Evolutionary conservation across 805 yeast genomes (phyloP), one percentile per base, ranked within the genome.

Genomic region (Metschnikowia colocasiae): DNA sequence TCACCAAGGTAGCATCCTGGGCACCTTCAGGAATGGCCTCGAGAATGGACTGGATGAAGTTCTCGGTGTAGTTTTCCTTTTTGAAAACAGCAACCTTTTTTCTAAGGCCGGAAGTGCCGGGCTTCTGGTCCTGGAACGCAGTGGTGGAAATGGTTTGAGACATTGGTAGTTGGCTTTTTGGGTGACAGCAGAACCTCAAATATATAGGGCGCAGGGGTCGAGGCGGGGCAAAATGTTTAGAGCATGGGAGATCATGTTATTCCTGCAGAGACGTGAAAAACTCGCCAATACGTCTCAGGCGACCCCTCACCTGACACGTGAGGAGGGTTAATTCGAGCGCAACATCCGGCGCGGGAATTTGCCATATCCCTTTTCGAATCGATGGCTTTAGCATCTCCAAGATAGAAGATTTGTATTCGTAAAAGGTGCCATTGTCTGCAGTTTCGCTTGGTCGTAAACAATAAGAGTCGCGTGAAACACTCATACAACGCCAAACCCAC

Each of bases 101-200:
- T 61, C 99, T 81, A 41, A 92, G 80, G 20, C 99, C 99, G 6
- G 98, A 92, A 19, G 99, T 92, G 31, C 99, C 99, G 10, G 99
- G 98, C 65, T 91, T 94, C 67, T 92, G 99, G 70, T 91, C 99
- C 36, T 69, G 75, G 67, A 80, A 92, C 0, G 96, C 83, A 10
- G 77, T 81, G 19, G 98, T 91, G 32, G 77, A 62, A 36, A 87
- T 53, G 15, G 58, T 40, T 31, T 50, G 52, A 18, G 57, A 51
- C 45, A 64, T 61, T 15, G n/a, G 9, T 15, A 30, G 18, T 36
- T 4, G n/a, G 30, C 25, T 34, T 15, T 29, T 29, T 30, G 27
- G 27, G 23, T 23, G 18, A 43, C 36, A 33, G 47, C 26, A 27
- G 33, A 26, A 3, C 20, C 31, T 33, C 23, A 20, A n/a, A 16